phyloP scores from a whole-genome alignment of 1,284 basidiomycete species.

The Rhodotorula sp. region DNA sequence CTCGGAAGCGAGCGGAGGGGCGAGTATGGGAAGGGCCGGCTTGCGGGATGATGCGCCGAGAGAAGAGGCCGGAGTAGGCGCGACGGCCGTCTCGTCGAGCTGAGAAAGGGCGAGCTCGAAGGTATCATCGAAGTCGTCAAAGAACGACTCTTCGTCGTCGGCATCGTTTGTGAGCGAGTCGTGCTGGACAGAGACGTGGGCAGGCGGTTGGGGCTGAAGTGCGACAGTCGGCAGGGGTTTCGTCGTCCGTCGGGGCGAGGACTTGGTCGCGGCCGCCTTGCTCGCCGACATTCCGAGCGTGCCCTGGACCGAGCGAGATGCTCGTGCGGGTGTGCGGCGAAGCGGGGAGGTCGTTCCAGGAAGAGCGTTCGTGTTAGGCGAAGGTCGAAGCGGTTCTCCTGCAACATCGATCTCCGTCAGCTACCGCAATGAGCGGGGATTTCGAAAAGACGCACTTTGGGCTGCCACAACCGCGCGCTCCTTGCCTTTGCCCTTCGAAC shows the following conservation, averaged over 20 bases:
- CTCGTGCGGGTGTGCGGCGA: background rate
- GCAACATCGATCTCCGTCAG: background rate
- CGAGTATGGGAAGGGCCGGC: background rate
- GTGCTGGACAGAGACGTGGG: background rate
- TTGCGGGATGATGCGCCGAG: background rate
- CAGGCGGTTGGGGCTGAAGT: background rate
- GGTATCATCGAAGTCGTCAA: slow-evolving; percentile 7
- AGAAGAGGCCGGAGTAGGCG: background rate
- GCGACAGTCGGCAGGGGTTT: background rate
- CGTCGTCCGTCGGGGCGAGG: background rate
- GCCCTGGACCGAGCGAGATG: background rate
- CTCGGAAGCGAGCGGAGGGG: background rate
- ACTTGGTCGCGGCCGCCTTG: background rate
- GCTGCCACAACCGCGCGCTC: background rate
- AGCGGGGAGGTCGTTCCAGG: background rate
- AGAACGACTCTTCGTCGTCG: slow-evolving; percentile 13
- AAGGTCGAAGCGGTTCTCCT: slow-evolving; percentile 8
- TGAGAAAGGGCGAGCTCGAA: slow-evolving; percentile 28
- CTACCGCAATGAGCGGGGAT: too few species aligned
- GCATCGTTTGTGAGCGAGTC: background rate
- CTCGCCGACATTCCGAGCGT: background rate
- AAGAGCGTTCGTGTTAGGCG: background rate
- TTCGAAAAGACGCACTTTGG: background rate
- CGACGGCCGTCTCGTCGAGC: slow-evolving; percentile 6
- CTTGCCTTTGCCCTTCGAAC: background rate